Evolutionary conservation across 345 rosid genomes (phyloP), one percentile per base, ranked within the genome.

Genomic region (Ricinus communis): DNA sequence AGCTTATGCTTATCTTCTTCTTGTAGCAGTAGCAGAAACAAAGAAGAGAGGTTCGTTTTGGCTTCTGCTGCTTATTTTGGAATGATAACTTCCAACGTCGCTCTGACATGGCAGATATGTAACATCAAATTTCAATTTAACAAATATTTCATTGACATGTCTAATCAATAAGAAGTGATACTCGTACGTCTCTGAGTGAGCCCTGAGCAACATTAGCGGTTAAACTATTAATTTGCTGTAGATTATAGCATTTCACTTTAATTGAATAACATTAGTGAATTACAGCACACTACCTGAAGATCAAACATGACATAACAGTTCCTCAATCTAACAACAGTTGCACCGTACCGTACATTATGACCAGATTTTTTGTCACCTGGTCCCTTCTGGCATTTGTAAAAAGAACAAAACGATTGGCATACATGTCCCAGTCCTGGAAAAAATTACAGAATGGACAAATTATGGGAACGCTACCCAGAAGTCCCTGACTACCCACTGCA

Each of bases 291-390:
- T 19, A 5, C 15, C n/a, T 38, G 16, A 15, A 5, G 53, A 49
- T 19, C 5, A 10, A 38, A 28, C 13, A 54, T 30, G 15, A 2
- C 16, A 52, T 2, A 21, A 67, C 27, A 58, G 62, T 77, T 71
- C 76, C 64, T 62, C 72, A 22, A 41, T 54, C 61, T 38, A 54
- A 27, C 45, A 67, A 18, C 50, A 74, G 55, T 69, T 73, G 55
- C 71, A 72, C 54, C 8, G 58, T 33, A 52, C 53, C 40, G 9
- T 21, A 13, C 31, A 38, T 31, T 12, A 9, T 21, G 7, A 65
- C 63, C 65, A 31, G 41, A 31, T n/a, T 45, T 31, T n/a, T 28
- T 33, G 21, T 45, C 6, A 54, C 46, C 63, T 43, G 47, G 55
- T 43, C 10, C 25, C 56, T 66, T 65, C 19, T 18, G 33, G 53